phyloP scores from a whole-genome alignment of 2,329 filamentous ascomycete species.

The Leptographium lundbergii region DNA sequence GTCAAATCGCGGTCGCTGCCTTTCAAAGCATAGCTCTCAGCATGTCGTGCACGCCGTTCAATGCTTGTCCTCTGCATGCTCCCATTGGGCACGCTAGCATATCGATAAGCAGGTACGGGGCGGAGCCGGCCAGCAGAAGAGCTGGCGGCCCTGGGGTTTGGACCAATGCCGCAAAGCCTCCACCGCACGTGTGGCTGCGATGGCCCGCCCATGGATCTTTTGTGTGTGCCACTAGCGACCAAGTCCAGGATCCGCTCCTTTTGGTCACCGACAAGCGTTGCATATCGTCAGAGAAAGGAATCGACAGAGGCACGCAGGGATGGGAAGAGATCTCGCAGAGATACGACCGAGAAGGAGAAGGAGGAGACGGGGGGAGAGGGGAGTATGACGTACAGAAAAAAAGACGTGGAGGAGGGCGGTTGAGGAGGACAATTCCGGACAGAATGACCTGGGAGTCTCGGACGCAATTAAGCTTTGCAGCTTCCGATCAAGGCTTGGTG shows the following conservation, averaged over 20 bases:
- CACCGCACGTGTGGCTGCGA: background rate
- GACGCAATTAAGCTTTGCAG: background rate
- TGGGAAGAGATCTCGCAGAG: no score
- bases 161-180: background rate
- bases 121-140: background rate
- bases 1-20: background rate
- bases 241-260: background rate
- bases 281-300: background rate
- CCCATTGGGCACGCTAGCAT: background rate
- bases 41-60: background rate
- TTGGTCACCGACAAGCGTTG: background rate
- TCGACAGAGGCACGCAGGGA: background rate
- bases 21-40: background rate
- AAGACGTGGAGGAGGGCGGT: no score
- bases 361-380: background rate
- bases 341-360: background rate
- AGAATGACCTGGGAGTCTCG: background rate
- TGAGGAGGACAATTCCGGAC: background rate
- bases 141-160: background rate
- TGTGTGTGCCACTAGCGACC: background rate
- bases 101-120: background rate
- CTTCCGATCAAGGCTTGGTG: background rate
- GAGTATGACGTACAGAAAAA: no score
- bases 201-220: background rate
- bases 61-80: background rate